Evolutionary conservation across 371 early-diverging fungal genomes (phyloP), one percentile per base, ranked within the genome.

Genomic region (Lichtheimia corymbifera): DNA sequence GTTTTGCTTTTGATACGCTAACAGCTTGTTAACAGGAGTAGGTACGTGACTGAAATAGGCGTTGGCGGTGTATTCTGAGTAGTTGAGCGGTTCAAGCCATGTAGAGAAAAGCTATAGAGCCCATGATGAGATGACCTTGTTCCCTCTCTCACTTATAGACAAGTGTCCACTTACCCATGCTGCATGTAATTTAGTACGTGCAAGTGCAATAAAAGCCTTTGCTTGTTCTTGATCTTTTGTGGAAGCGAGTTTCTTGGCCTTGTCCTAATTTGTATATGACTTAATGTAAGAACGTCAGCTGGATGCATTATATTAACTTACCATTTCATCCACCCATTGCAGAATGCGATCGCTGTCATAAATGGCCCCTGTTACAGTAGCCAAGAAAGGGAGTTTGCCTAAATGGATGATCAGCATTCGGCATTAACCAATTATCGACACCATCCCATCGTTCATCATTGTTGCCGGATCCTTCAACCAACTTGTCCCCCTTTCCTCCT

Each of bases 51-150:
- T 79, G 68, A 61, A 82, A 52, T 82, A 82, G 12, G 55, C 57
- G 12, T 67, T 51, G 9, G 66, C 59, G 4, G 77, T 73, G 35
- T 59, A 53, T 58, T 73, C 55, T 12, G 61, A 61, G n/a, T 71
- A 72, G 52, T 82, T 82, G 24, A 73, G 49, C 2, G 82, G 77
- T 45, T 82, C 82, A 15, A 78, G 59, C 76, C 78, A 82, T 68
- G 73, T 65, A 1, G 79, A 77, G 52, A 78, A 82, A 2, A 76
- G 56, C 82, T 82, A 62, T 25, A 14, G 14, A 40, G 18, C 27
- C 11, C 9, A 63, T 25, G 44, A 56, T 44, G 28, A 30, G 42
- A 25, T 6, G 50, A 41, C 7, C 5, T 15, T 17, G 20, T 5
- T 44, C n/a, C 12, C 50, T 20, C 11, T 20, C 50, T 11, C 51